Evolutionary conservation across 768 basidiomycete species (phyloP), one percentile per base, ranked within the genome.

Genomic region (Dioszegia crocea): DNA sequence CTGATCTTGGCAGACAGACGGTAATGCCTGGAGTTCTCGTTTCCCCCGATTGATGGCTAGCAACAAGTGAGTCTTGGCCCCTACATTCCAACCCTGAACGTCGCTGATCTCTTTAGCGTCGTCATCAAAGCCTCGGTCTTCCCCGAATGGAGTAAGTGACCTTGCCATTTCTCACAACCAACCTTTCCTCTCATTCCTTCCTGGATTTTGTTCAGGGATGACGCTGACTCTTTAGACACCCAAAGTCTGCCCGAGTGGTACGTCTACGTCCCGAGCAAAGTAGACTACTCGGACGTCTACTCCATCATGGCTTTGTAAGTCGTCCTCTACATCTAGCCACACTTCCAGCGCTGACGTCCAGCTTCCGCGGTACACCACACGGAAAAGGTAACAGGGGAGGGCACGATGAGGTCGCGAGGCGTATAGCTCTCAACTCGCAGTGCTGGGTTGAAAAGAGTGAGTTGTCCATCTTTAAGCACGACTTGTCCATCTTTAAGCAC

Each of bases 51-150:
- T 78, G 56, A 77, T 78, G 75, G 76, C 77, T 17, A 65, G 64
- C 31, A 63, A 66, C 57, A 78, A 77, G 77, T 78, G 49, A 61
- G 77, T 58, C 24, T n/a, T n/a, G 14, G 33, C 33, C 33, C 33
- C 33, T 33, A 33, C 33, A 33, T 14, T n/a, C 19, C 14, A 41
- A 16, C n/a, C 51, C 11, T 1, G 19, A 31, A 26, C 10, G 8
- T 6, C 24, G 33, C 59, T 57, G 36, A 56, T 31, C 36, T 16
- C 29, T n/a, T 29, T 33, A 78, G 77, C 56, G 69, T 78, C 29
- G 76, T 78, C 49, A 68, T 78, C 70, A 78, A 78, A 54, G 68
- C 77, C 5, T 73, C 75, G 2, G 73, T 77, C 36, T 78, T 78
- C 74, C 77, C 76, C 19, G 77, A 78, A 54, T 78, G 77, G 77